phyloP scores from a whole-genome alignment of 495 filamentous ascomycete species.

The Mytilinidion resinicola region DNA sequence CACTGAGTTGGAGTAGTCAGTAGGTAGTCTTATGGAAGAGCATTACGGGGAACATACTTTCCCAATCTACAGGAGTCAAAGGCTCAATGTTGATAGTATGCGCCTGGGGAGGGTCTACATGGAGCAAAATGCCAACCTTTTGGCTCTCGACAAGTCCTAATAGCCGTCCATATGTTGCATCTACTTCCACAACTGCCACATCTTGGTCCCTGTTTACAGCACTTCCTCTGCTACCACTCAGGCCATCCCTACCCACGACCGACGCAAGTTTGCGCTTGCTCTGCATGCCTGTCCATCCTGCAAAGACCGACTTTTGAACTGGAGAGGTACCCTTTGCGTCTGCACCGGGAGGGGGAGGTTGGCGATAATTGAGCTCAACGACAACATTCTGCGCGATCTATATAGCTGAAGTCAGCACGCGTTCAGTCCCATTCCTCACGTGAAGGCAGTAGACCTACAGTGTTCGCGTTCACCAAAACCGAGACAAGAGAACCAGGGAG shows the following conservation, averaged over 20 bases:
- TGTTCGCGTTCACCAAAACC: conserved; percentile 78
- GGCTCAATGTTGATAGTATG: conserved; percentile 95
- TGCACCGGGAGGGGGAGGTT: conserved; percentile 22
- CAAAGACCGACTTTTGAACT: conserved; percentile 63
- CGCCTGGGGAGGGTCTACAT: conserved; percentile 81
- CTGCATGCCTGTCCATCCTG: conserved; percentile 96
- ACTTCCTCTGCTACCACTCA: conserved; percentile 47
- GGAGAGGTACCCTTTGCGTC: conserved; percentile 34
- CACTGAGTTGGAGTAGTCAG: conserved; percentile 42
- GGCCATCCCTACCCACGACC: conserved; percentile 65
- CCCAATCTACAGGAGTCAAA: conserved; percentile 91
- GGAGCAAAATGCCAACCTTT: conserved; percentile 66
- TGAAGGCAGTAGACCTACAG: conserved; percentile 48
- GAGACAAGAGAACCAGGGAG: conserved; percentile 78
- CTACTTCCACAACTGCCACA: conserved; percentile 71
- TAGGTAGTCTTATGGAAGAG: not conserved
- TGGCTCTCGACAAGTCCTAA: conserved; percentile 78
- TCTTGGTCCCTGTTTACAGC: conserved; percentile 62
- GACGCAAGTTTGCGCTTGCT: conserved; percentile 75
- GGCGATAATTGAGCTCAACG: conserved; percentile 61
- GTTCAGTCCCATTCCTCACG: not conserved
- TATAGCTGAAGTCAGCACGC: not conserved
- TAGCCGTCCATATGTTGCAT: conserved; percentile 78
- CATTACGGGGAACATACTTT: conserved; percentile 46
- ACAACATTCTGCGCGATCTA: conserved; percentile 92